Evolutionary conservation across 352 stramenopile genomes (phyloP).

Genomic region (Globisporangium barbulae): DNA sequence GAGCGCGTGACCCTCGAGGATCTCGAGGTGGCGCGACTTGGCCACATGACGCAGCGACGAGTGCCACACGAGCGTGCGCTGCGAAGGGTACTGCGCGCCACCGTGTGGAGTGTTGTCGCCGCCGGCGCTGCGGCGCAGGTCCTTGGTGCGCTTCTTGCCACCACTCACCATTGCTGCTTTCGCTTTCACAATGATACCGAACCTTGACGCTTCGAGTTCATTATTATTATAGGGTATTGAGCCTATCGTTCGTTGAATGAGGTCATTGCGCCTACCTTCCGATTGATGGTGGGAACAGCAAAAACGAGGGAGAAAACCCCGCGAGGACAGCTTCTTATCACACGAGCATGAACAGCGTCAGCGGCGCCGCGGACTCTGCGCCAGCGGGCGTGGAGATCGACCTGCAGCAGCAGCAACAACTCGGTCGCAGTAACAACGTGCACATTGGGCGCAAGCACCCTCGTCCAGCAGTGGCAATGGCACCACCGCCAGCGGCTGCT

Average conservation of each 20-base stretch:
- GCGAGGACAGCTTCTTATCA: too few relatives aligned
- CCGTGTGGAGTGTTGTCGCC: constrained; percentile 7
- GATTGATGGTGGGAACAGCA: neutral
- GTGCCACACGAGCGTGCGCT: constrained; percentile 62
- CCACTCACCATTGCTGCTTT: constrained; percentile 58
- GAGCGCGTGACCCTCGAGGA: constrained; percentile 48
- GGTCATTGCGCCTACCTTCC: too few relatives aligned
- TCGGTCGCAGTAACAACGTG: constrained; percentile 3
- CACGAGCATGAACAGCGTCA: neutral
- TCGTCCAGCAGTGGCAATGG: neutral
- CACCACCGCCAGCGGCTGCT: constrained; percentile 6
- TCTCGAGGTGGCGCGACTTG: constrained; percentile 41
- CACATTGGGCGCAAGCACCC: constrained; percentile 22
- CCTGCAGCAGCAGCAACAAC: constrained; percentile 7
- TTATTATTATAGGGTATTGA: too few relatives aligned
- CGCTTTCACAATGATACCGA: neutral
- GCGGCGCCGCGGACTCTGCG: neutral
- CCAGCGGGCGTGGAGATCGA: neutral
- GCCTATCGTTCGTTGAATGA: too few relatives aligned
- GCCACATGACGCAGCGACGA: constrained; percentile 34
- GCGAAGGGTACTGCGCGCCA: constrained; percentile 23
- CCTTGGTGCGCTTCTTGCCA: constrained; percentile 40
- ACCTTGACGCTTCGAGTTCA: constrained; percentile 3
- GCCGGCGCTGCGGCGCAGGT: constrained; percentile 21
- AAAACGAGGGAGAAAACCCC: constrained; percentile 1